A percentile compares a stretch with the other conserved stretches of the same genome.
Evolutionary conservation across 768 basidiomycete genomes (phyloP).

Genomic region (Tylopilus rubrobrunneus): DNA sequence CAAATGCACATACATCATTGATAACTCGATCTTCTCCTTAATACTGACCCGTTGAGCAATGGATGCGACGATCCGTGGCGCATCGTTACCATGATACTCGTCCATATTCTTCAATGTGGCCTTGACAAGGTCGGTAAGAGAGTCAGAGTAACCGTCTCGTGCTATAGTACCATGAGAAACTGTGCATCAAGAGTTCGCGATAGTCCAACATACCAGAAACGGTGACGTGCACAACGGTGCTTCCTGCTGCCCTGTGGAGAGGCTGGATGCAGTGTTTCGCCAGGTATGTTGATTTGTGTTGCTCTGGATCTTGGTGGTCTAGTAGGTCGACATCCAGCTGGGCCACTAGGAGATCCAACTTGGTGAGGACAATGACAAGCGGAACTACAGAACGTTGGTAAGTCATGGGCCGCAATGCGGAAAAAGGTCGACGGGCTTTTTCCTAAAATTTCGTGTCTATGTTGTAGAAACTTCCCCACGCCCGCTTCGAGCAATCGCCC

Average conservation of each 20-base stretch:
- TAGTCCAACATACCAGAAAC: slow-evolving; percentile 8
- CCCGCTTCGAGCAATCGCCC: slow-evolving; percentile 15
- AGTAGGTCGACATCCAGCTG: slow-evolving; percentile 6
- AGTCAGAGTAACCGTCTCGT: not conserved
- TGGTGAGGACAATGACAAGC: slow-evolving; percentile 16
- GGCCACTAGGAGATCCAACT: slow-evolving; percentile 6
- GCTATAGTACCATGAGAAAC: slow-evolving; percentile 1
- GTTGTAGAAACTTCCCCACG: slow-evolving; percentile 8
- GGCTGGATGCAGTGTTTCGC: not conserved
- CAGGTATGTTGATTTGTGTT: not conserved
- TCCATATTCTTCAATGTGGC: slow-evolving; percentile 6
- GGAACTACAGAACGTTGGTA: slow-evolving; percentile 1
- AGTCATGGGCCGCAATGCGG: not conserved
- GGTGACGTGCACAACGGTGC: not conserved
- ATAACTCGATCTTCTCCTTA: slow-evolving; percentile 14
- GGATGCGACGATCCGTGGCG: slow-evolving; percentile 3
- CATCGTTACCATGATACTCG: slow-evolving; percentile 7
- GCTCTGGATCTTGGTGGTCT: not conserved
- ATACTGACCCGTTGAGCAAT: slow-evolving; percentile 17
- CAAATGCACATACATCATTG: slow-evolving; percentile 4
- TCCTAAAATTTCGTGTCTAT: slow-evolving; percentile 13
- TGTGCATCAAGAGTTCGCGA: not conserved
- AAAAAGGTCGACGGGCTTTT: not conserved
- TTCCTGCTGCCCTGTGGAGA: slow-evolving; percentile 1
- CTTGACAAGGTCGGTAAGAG: slow-evolving; percentile 1